Conservation (phyloP, 2,329 filamentous ascomycete species). For the Botryotinia calthae region DNA sequence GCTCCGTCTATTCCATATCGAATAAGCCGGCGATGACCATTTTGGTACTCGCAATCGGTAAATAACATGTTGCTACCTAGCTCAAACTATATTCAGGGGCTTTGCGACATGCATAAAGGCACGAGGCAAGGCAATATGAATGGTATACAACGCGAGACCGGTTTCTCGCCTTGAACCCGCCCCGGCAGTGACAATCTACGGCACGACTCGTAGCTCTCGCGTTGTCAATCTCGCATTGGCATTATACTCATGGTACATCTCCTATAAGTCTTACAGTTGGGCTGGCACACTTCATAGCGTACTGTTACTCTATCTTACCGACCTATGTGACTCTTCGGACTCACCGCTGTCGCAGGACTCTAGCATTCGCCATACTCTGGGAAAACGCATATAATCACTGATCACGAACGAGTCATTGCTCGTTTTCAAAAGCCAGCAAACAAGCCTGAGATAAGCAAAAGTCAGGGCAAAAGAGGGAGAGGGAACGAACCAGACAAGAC, state of each 20-base stretch:
- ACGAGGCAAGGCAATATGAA: conserved; percentile 15
- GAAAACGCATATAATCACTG: conserved; percentile 8
- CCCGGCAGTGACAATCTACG: conserved; percentile 9
- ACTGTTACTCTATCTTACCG: not conserved
- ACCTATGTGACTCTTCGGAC: not conserved
- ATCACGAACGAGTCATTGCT: conserved; percentile 17
- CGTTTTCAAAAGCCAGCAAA: not conserved
- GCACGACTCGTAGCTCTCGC: not conserved
- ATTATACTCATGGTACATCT: not conserved
- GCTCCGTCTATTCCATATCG: not conserved
- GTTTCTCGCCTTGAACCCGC: conserved; percentile 17
- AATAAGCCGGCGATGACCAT: not conserved
- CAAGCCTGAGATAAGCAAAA: not conserved
- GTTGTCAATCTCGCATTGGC: not conserved
- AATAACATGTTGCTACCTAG: conserved; percentile 3
- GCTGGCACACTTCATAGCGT: not conserved
- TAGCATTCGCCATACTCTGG: not conserved
- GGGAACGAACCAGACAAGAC: not conserved
- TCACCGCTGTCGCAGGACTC: conserved; percentile 16
- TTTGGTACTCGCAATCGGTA: not conserved
- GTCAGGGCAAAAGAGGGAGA: not conserved
- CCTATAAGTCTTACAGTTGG: conserved; percentile 5
- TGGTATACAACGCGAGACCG: conserved; percentile 9
- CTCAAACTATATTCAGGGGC: conserved; percentile 14
- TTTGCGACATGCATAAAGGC: conserved; percentile 19